A percentile compares a stretch with the other conserved stretches of the same genome.
Evolutionary conservation across 2,329 filamentous ascomycete species (phyloP).

Genomic region (Apiospora arundinis): DNA sequence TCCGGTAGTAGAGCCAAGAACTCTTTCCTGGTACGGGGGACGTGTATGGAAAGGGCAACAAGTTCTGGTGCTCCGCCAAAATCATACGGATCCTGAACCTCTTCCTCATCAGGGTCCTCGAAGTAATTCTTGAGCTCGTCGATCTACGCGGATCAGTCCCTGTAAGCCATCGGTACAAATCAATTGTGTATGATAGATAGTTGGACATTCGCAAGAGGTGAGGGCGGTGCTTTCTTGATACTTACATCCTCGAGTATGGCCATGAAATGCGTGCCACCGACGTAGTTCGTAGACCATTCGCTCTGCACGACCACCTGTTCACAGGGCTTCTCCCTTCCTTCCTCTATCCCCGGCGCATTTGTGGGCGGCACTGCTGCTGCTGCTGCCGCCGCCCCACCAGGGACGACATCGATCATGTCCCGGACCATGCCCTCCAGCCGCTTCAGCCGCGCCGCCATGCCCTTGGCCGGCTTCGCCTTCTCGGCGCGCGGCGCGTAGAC

Average conservation of each 20-base stretch:
- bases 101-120: conserved; percentile 49
- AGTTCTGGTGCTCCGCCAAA: conserved; percentile 48
- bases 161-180: neutral
- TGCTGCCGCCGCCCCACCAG: neutral
- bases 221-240: neutral
- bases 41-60: conserved; percentile 48
- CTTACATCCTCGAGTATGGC: conserved; percentile 66
- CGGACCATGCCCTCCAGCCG: conserved; percentile 65
- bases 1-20: conserved; percentile 56
- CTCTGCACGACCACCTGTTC: conserved; percentile 55
- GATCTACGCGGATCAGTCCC: conserved; percentile 48
- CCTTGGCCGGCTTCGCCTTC: conserved; percentile 49
- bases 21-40: conserved; percentile 50
- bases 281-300: conserved; percentile 54
- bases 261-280: conserved; percentile 66
- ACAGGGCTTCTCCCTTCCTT: conserved; percentile 24
- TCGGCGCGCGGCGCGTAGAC: conserved; percentile 55
- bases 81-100: conserved; percentile 38
- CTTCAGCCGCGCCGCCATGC: conserved; percentile 60
- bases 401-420: conserved; percentile 55
- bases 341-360: neutral
- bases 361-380: neutral
- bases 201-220: neutral
- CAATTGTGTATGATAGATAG: neutral
- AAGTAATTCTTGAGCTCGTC: conserved; percentile 66